Evolutionary conservation across 2,329 filamentous ascomycete genomes (phyloP).

Genomic region (Nannizziopsis barbatae): DNA sequence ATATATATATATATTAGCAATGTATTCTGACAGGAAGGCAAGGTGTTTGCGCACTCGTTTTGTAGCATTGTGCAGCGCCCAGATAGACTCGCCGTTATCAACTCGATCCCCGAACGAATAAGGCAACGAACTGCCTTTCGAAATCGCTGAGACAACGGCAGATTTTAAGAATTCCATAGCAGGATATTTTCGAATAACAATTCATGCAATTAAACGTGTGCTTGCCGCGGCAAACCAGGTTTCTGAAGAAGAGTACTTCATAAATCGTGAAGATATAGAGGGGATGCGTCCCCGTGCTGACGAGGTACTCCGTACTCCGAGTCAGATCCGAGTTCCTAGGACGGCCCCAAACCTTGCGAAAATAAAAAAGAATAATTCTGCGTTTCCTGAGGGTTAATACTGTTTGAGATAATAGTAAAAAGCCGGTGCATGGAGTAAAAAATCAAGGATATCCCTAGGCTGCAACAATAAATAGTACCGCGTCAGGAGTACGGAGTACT

Average conservation of each 20-base stretch:
- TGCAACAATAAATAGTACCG: no score
- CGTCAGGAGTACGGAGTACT: no score
- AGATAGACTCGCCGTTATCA: slow-evolving; percentile 85
- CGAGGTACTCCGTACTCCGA: no score
- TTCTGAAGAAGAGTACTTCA: background rate
- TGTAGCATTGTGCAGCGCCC: slow-evolving; percentile 91
- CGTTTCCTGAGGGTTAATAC: no score
- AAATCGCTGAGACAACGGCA: slow-evolving; percentile 90
- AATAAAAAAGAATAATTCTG: no score
- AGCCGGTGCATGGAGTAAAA: no score
- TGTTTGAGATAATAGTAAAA: no score
- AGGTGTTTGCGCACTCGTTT: slow-evolving; percentile 53
- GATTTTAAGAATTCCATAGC: slow-evolving; percentile 96
- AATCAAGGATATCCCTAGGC: no score
- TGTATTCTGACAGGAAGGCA: background rate
- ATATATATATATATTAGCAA: slow-evolving; percentile 16
- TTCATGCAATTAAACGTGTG: background rate
- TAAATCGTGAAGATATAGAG: no score
- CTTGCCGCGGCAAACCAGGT: background rate
- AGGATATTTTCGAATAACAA: background rate
- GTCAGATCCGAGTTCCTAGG: no score
- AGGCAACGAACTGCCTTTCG: slow-evolving; percentile 84
- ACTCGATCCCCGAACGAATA: slow-evolving; percentile 89
- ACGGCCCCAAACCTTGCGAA: no score
- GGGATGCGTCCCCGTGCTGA: no score